Percentiles rank a stretch among this genome's conserved stretches.
Conservation (phyloP, 108 stramenopile species). For the Skeletonema potamos region DNA sequence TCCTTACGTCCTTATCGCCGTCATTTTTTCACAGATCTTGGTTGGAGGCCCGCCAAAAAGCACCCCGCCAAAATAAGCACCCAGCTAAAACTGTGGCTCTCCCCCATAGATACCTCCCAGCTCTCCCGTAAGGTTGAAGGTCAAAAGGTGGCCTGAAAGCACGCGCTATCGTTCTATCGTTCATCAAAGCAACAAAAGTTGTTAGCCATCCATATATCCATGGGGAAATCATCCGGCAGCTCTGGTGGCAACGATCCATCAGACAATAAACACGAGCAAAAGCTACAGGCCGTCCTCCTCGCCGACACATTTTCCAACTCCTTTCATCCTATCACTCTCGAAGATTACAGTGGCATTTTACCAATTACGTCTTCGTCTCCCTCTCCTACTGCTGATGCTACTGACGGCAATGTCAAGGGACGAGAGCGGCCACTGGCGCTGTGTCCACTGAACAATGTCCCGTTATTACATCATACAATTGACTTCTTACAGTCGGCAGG, state of each 20-base stretch:
- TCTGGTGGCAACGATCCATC: slow-evolving; percentile 40
- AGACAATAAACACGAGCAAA: slow-evolving; percentile 66
- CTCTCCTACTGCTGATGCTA: slow-evolving; percentile 21
- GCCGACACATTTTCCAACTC: slow-evolving; percentile 83
- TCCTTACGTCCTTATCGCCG: too few species aligned
- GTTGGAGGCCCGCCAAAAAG: too few species aligned
- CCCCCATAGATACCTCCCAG: too few species aligned
- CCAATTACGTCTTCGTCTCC: not conserved
- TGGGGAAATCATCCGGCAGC: slow-evolving; percentile 15
- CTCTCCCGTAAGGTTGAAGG: too few species aligned
- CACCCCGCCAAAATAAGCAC: too few species aligned
- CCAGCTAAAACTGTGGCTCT: too few species aligned
- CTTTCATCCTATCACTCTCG: slow-evolving; percentile 80
- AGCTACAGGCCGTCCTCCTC: slow-evolving; percentile 91
- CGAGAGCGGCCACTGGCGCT: slow-evolving; percentile 52
- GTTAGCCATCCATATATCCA: not conserved
- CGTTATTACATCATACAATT: slow-evolving; percentile 91
- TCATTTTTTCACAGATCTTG: too few species aligned
- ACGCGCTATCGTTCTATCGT: too few species aligned
- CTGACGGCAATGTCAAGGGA: slow-evolving; percentile 22
- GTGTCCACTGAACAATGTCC: slow-evolving; percentile 93
- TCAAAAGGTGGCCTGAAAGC: too few species aligned
- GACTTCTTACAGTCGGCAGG: slow-evolving; percentile 83
- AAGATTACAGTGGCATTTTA: slow-evolving; percentile 25
- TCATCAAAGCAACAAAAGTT: not conserved